Conservation (phyloP, 202 grass and related monocot species). For the Carex arenaria region DNA sequence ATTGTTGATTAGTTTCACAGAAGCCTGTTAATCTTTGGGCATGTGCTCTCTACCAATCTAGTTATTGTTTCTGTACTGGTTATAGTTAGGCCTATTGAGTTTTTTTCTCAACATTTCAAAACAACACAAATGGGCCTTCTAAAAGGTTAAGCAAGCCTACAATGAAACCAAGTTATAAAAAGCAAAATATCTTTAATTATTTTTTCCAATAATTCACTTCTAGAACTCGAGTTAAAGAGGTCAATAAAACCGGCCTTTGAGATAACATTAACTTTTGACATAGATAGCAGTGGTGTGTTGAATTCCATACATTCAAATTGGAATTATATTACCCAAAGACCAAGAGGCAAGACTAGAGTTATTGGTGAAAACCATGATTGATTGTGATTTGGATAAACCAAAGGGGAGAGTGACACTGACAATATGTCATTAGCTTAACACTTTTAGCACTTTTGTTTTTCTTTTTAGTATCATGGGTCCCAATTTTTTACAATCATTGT, state of each 20-base stretch:
- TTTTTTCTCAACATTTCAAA: not conserved
- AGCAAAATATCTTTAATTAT: not conserved
- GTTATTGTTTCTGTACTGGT: no score
- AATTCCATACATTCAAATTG: not conserved
- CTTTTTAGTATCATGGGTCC: not conserved
- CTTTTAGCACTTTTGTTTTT: not conserved
- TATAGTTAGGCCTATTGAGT: not conserved
- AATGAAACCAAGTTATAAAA: not conserved
- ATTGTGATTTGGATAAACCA: constrained; percentile 4
- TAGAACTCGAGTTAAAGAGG: not conserved
- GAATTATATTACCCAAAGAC: not conserved
- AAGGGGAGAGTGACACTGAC: not conserved
- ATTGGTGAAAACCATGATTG: not conserved
- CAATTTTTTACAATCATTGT: not conserved
- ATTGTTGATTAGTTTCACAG: not conserved
- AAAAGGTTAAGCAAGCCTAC: not conserved
- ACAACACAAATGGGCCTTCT: not conserved
- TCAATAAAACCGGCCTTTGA: not conserved
- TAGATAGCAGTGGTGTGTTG: not conserved
- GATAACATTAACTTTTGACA: not conserved
- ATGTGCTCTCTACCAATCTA: not conserved
- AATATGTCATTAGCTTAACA: not conserved
- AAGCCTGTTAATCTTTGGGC: not conserved
- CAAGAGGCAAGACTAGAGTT: not conserved
- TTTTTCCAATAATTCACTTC: not conserved